Conservation (phyloP, 345 rosid species). For the Anacardium occidentale region DNA sequence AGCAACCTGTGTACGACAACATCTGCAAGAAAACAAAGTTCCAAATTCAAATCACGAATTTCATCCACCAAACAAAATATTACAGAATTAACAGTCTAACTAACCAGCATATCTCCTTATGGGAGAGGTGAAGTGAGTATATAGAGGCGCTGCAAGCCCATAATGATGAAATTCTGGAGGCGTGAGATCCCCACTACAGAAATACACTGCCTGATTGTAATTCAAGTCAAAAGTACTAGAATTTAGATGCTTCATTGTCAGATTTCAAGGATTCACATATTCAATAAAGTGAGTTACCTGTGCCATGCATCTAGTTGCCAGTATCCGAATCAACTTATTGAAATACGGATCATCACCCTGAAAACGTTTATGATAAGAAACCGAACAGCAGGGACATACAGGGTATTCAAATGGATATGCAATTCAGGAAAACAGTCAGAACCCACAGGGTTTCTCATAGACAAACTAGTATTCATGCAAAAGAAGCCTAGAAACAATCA, state of each 20-base stretch:
- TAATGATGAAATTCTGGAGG: slow-evolving; percentile 92
- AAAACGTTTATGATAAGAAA: slow-evolving; percentile 20
- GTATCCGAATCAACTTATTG: slow-evolving; percentile 87
- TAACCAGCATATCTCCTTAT: slow-evolving; percentile 95
- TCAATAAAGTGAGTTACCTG: slow-evolving; percentile 57
- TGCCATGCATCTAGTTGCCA: slow-evolving; percentile 98
- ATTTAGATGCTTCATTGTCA: slow-evolving; percentile 12
- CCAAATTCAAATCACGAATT: slow-evolving; percentile 21
- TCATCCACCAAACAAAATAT: slow-evolving; percentile 19
- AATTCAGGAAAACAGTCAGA: slow-evolving; percentile 9
- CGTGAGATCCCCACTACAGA: slow-evolving; percentile 95
- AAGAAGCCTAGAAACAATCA: background rate
- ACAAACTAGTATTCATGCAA: background rate
- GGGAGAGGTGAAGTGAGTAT: slow-evolving; percentile 98
- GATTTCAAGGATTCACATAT: slow-evolving; percentile 12
- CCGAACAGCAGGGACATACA: background rate
- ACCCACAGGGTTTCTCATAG: slow-evolving; percentile 12
- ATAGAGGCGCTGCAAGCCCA: slow-evolving; percentile 89
- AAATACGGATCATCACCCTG: slow-evolving; percentile 98
- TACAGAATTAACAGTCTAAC: slow-evolving; percentile 14
- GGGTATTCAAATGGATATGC: background rate
- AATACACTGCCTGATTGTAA: slow-evolving; percentile 78
- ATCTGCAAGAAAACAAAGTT: slow-evolving; percentile 51
- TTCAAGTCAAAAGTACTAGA: slow-evolving; percentile 16
- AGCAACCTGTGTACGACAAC: slow-evolving; percentile 94